These are phyloP conservation scores for Solanum hybrid DNA, from an alignment of 305 asterid species.

Conservation along the genomic window DNA sequence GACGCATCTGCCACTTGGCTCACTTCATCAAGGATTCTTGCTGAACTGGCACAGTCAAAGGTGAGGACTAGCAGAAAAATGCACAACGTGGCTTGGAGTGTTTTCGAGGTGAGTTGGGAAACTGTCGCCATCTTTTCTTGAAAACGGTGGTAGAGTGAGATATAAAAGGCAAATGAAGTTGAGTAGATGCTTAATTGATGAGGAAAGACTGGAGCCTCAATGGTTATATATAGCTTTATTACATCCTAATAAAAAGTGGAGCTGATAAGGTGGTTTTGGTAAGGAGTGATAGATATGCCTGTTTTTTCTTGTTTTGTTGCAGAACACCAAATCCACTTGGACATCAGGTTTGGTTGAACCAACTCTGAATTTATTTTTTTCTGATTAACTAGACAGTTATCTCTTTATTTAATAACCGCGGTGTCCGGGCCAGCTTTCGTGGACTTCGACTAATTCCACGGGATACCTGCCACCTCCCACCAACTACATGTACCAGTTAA, in stretches of 20 bases:
- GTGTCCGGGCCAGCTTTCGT: neutral
- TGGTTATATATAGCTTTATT: slow-evolving; percentile 19
- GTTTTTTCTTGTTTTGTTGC: neutral
- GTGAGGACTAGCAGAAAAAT: slow-evolving; percentile 34
- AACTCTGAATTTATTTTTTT: neutral
- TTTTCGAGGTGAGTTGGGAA: neutral
- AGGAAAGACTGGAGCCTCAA: neutral
- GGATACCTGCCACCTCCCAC: neutral
- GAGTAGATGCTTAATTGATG: slow-evolving; percentile 17
- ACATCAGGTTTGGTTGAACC: neutral
- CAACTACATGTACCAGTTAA: neutral
- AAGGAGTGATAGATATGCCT: neutral
- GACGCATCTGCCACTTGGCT: neutral
- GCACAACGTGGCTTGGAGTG: slow-evolving; percentile 17
- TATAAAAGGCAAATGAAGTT: neutral
- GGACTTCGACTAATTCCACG: neutral
- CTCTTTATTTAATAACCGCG: neutral
- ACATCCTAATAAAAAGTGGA: neutral
- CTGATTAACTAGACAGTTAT: neutral
- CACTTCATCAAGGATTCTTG: slow-evolving; percentile 39
- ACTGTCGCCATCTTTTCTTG: slow-evolving; percentile 33
- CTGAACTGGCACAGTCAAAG: slow-evolving; percentile 24
- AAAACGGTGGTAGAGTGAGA: neutral
- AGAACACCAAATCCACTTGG: neutral
- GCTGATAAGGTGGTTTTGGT: slow-evolving; percentile 6